Conservation (phyloP, 768 basidiomycete species). For the Cystofilobasidium ferigula region DNA sequence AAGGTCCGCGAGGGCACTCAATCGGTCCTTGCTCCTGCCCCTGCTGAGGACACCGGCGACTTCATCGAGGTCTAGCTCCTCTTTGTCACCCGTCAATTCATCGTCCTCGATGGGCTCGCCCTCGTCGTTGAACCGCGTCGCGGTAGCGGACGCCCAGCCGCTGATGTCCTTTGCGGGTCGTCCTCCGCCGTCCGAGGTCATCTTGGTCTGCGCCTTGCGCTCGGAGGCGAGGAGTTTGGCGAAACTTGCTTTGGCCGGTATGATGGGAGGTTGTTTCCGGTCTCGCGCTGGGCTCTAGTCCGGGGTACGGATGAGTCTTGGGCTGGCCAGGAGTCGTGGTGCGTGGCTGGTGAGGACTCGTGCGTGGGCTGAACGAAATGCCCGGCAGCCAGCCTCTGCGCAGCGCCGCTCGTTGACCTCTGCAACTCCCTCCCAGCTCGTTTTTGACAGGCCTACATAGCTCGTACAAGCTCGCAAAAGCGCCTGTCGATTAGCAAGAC, state of each 20-base stretch:
- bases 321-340: neutral
- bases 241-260: conserved; percentile 8
- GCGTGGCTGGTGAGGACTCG: neutral
- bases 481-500: too few species aligned
- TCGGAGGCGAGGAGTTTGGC: conserved; percentile 24
- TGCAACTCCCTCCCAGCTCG: too few species aligned
- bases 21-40: conserved; percentile 8
- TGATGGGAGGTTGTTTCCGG: neutral
- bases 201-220: conserved; percentile 4
- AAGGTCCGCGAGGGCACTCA: conserved; percentile 9
- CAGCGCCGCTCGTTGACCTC: too few species aligned
- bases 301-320: too few species aligned
- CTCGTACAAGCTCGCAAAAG: too few species aligned
- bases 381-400: too few species aligned
- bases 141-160: conserved; percentile 18
- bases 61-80: neutral
- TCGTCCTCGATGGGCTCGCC: conserved; percentile 7
- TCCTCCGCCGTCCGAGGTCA: neutral
- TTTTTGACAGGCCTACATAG: too few species aligned
- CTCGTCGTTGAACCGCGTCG: conserved; percentile 10
- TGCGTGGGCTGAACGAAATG: too few species aligned
- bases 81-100: neutral
- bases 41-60: conserved; percentile 14
- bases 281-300: too few species aligned
- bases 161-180: conserved; percentile 14